Evolutionary conservation across 1,284 basidiomycete genomes (phyloP), one percentile per base, ranked within the genome.

Genomic region (Pyrrhoderma noxium): DNA sequence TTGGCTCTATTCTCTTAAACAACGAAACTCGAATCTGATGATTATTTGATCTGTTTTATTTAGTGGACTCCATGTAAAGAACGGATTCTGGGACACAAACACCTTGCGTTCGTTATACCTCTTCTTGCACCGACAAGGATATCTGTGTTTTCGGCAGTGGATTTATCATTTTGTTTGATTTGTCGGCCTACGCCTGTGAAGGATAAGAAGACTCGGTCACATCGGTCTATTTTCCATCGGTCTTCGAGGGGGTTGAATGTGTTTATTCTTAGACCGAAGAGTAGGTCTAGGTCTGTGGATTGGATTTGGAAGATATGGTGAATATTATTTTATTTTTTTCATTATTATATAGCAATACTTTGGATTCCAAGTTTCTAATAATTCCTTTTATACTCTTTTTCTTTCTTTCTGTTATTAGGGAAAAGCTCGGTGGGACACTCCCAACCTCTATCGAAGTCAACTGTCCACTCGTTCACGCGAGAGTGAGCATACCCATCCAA

Each of bases 231-330:
- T 21, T 73, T 83, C 48, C 72, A 72, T 55, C 65, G 69, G 13
- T 61, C 63, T 1, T 76, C 72, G 47, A 73, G 76, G 53, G 88
- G 88, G n/a, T 84, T 80, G 0, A 82, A 85, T 56, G 76, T 92
- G 11, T 89, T 89, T 58, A 70, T 93, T 19, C 88, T 90, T 65
- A 89, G 91, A 60, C 64, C 68, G 25, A 87, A 82, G 67, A 80
- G 76, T 54, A 77, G 85, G 11, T 79, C 83, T 11, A 71, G 86
- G 47, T 83, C 84, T 1, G 71, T 75, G 23, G 90, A 93, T 63
- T 93, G 90, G 91, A 69, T 80, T 42, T 93, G 89, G 89, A 75
- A 79, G 53, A 66, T 93, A 43, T 88, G 88, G 85, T 83, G 56
- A 47, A 70, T 59, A 8, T 27, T 35, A 47, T 39, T 16, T 22